A percentile compares a stretch with the other conserved stretches of the same genome.
Conservation (phyloP, 192 early-diverging fungal genomes). For the Oehlia diaphana region DNA sequence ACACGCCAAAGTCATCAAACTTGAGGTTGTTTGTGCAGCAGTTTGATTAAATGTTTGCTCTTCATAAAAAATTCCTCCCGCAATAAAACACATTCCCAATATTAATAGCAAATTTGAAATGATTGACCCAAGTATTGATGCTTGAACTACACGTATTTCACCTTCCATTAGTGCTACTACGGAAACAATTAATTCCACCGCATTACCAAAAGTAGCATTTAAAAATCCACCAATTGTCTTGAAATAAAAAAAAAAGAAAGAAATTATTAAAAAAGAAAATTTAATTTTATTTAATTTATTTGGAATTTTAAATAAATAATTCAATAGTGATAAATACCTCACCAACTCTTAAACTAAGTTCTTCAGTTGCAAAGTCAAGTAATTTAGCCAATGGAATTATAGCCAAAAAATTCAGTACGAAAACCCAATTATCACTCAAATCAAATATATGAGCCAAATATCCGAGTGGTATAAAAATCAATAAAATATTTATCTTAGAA, state of each 20-base stretch:
- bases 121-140: constrained; percentile 87
- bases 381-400: constrained; percentile 87
- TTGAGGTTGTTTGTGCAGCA: constrained; percentile 70
- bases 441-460: constrained; percentile 60
- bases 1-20: constrained; percentile 66
- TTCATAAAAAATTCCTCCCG: constrained; percentile 73
- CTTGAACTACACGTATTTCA: constrained; percentile 81
- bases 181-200: constrained; percentile 81
- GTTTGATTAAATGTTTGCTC: constrained; percentile 69
- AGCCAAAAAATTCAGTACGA: constrained; percentile 87
- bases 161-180: constrained; percentile 79
- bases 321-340: constrained; percentile 31
- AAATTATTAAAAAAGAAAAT: not conserved
- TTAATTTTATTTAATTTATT: not conserved
- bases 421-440: constrained; percentile 68
- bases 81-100: constrained; percentile 83
- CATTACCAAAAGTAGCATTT: constrained; percentile 77
- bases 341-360: constrained; percentile 49
- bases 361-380: constrained; percentile 42
- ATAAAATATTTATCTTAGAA: constrained; percentile 64
- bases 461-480: constrained; percentile 81
- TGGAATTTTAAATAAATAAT: too few relatives aligned
- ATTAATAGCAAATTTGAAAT: constrained; percentile 84
- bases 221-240: constrained; percentile 60
- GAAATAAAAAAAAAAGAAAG: not conserved